Base-by-base conservation (phyloP, 495 filamentous ascomycete species). In the Podospora didyma region DNA sequence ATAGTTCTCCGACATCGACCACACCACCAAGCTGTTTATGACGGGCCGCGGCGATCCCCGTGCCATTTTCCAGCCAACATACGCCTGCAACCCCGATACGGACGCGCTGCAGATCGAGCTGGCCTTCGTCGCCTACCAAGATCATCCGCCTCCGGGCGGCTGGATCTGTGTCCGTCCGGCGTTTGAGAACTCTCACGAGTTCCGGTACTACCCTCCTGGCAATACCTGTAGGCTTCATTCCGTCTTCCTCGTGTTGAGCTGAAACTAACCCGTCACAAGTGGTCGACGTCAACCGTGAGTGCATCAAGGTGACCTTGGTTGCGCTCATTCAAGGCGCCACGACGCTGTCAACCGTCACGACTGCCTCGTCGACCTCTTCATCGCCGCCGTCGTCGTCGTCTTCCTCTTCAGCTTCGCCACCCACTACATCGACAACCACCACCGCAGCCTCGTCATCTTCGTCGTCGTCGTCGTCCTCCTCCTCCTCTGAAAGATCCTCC, bases 11-110 rank as follows among this genome's bases (percentile, higher is more conserved):
- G 66, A 67, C 7, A 64, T 73, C 17, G 80, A 83, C 55, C 73
- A 79, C 62, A 83, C 80, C 16, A 81, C 77, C 17, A 82, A 83
- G 61, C 64, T 82, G 63, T 83, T 82, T 65, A 75, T 79, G 73
- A 82, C 80, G 1, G 71, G 73, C 14, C 74, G 79, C 7, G 66
- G 69, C 22, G 77, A 81, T 41, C 70, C 75, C 17, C 61, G 70
- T 1, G 79, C 79, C 10, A 50, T 74, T 50, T 82, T 77, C 49
- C 62, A 79, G 37, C 75, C 77, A 9, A 69, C 66, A 6, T 77
- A 77, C 47, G 76, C 73, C 44, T 82, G 80, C 57, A 73, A 82
- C 63, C 77, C 75, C 7, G 74, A 75, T 52, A 76, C 74, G 26
- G 75, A 74, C 45, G 63, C 58, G 21, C 55, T 76, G 7, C 79